These are phyloP conservation scores for Fusarium vanettenii DNA, from an alignment of 2,329 filamentous ascomycete genomes.

Conservation along the genomic window DNA sequence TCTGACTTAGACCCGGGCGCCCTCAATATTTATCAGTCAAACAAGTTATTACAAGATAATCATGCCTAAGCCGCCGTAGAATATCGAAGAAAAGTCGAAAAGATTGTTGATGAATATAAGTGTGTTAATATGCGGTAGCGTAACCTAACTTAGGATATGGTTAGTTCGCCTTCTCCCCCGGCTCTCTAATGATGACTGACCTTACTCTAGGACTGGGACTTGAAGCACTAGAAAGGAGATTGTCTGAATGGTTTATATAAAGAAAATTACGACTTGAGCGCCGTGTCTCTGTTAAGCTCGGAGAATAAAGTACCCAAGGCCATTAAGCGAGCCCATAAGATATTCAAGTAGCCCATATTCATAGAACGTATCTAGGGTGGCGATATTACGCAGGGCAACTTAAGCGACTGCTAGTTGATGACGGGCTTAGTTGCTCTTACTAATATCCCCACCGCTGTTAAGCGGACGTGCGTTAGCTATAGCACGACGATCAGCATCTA, in stretches of 20 bases:
- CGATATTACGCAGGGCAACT: constrained; percentile 80
- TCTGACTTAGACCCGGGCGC: background rate
- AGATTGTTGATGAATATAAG: background rate
- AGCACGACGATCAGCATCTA: constrained; percentile 52
- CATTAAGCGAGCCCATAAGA: constrained; percentile 80
- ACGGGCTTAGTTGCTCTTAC: constrained; percentile 81
- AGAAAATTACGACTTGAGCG: constrained; percentile 63
- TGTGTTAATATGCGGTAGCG: background rate
- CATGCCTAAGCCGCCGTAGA: background rate
- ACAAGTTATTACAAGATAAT: background rate
- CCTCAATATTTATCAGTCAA: background rate
- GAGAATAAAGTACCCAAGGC: constrained; percentile 72
- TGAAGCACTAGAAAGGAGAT: constrained; percentile 72
- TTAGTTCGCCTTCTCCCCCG: background rate
- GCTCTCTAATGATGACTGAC: background rate
- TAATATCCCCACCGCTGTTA: constrained; percentile 77
- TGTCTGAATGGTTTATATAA: constrained; percentile 65
- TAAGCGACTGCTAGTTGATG: constrained; percentile 86
- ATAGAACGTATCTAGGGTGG: constrained; percentile 72
- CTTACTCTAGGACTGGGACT: constrained; percentile 64
- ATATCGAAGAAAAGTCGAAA: background rate
- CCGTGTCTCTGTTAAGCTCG: constrained; percentile 57
- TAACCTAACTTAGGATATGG: background rate
- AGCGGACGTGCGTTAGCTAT: constrained; percentile 79
- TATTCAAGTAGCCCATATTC: constrained; percentile 80